Evolutionary conservation across 306 rosid species (phyloP), one percentile per base, ranked within the genome.

Genomic region (Mucuna pruriens): DNA sequence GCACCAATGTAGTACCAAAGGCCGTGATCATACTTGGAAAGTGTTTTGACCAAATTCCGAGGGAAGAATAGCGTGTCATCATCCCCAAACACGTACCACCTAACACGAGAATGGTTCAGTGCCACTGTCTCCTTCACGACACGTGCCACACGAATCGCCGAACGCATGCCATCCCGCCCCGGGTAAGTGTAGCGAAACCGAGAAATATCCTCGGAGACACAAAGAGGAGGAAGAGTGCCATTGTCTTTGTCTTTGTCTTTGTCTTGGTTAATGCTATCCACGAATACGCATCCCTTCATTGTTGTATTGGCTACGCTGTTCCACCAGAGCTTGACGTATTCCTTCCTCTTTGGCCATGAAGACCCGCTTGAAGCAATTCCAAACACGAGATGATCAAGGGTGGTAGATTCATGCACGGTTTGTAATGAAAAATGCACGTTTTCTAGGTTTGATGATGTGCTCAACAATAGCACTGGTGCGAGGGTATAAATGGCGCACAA

Each of bases 81-180:
- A 11, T 93, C 96, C 2, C 96, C 97, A 34, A 91, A 93, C 23
- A 91, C 97, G 25, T 82, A 93, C 97, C 97, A 93, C 19, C 90
- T 84, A 64, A 91, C 96, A 60, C 61, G 61, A 1, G 94, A 76
- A 62, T 85, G 87, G 23, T 87, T 85, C 26, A 81, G 76, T 0
- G 88, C 90, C 60, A 93, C 85, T 0, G 79, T 89, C 82, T 93
- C 97, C 0, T 77, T 51, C 19, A 93, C 90, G 8, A 91, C 92
- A 0, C 91, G 90, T 0, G 97, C 97, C 70, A 85, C 86, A 0
- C 96, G 90, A 10, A 91, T 85, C 0, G 94, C 95, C 0, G 91
- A 89, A 49, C 80, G 68, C 10, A 5, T 19, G 11, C 94, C 96
- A 0, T 80, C 49, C 52, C 11, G 15, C 82, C 7, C 71, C 15